A percentile compares a stretch with the other conserved stretches of the same genome.
Evolutionary conservation across 2,329 filamentous ascomycete genomes (phyloP).

Genomic region (Aspergillus sp.): DNA sequence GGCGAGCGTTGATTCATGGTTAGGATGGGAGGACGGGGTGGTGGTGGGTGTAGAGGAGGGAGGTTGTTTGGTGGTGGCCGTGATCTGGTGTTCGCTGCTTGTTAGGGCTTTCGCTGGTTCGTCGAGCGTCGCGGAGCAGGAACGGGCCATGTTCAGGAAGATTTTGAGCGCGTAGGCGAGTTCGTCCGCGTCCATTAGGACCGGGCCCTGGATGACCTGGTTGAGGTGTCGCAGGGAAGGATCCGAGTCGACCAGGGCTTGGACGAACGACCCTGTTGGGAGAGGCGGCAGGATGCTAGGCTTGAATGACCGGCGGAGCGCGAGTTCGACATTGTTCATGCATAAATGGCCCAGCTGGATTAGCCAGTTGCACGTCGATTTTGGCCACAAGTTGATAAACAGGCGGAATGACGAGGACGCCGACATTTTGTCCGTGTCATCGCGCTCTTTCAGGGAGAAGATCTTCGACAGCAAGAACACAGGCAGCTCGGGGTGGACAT

Average conservation of each 20-base stretch:
- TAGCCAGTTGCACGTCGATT: slow-evolving; percentile 33
- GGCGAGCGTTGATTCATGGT: too few species aligned
- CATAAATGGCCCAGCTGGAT: slow-evolving; percentile 30
- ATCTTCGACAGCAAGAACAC: slow-evolving; percentile 32
- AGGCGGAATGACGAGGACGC: slow-evolving; percentile 19
- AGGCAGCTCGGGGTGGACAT: slow-evolving; percentile 28
- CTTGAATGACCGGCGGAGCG: slow-evolving; percentile 25
- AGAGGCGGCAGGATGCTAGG: slow-evolving; percentile 29
- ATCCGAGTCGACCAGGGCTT: slow-evolving; percentile 32
- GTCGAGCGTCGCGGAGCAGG: slow-evolving; percentile 23
- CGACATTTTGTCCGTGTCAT: slow-evolving; percentile 14
- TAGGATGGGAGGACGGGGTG: slow-evolving; percentile 29
- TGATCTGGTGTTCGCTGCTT: slow-evolving; percentile 16
- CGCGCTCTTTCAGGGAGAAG: slow-evolving; percentile 20
- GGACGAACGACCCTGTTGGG: slow-evolving; percentile 29
- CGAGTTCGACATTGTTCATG: slow-evolving; percentile 30
- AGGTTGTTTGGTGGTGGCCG: slow-evolving; percentile 14
- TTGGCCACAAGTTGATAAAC: slow-evolving; percentile 27
- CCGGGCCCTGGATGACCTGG: slow-evolving; percentile 26
- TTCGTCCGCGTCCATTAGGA: slow-evolving; percentile 28
- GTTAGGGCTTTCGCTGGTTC: slow-evolving; percentile 25
- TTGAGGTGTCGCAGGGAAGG: slow-evolving; percentile 29
- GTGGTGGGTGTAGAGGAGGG: slow-evolving; percentile 20
- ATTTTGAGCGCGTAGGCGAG: slow-evolving; percentile 31
- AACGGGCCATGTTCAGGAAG: slow-evolving; percentile 31